A percentile compares a stretch with the other conserved stretches of the same genome.
phyloP scores from a whole-genome alignment of 305 asterid species.

The Ilex paraguariensis region DNA sequence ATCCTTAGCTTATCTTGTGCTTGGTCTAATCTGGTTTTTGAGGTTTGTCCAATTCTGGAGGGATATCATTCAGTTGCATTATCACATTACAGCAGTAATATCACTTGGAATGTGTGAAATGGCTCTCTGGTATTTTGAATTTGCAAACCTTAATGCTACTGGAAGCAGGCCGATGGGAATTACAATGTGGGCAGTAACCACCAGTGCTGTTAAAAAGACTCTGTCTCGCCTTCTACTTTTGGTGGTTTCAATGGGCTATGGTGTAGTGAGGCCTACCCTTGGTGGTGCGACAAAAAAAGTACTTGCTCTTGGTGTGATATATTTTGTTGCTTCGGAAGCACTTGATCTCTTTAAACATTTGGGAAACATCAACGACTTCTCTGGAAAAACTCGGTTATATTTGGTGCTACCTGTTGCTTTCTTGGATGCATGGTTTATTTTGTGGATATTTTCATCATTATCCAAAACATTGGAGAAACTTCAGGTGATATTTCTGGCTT shows the following conservation, averaged over 20 bases:
- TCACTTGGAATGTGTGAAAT: slow-evolving; percentile 89
- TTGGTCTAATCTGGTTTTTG: slow-evolving; percentile 88
- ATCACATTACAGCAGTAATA: slow-evolving; percentile 81
- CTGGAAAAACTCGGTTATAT: slow-evolving; percentile 85
- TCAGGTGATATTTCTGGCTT: slow-evolving; percentile 44
- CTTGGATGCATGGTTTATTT: slow-evolving; percentile 90
- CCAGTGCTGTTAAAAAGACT: slow-evolving; percentile 79
- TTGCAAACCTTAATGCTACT: slow-evolving; percentile 77
- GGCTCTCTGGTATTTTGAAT: slow-evolving; percentile 95
- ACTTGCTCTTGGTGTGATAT: slow-evolving; percentile 80
- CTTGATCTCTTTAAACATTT: slow-evolving; percentile 83
- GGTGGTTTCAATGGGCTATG: slow-evolving; percentile 94
- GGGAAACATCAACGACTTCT: slow-evolving; percentile 77
- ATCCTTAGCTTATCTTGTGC: slow-evolving; percentile 77
- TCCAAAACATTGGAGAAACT: slow-evolving; percentile 85
- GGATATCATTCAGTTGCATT: slow-evolving; percentile 85
- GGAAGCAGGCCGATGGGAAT: slow-evolving; percentile 87
- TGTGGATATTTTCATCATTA: slow-evolving; percentile 86
- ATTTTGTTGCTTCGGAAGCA: slow-evolving; percentile 78
- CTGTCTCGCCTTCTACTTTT: slow-evolving; percentile 71
- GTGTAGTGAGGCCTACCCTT: slow-evolving; percentile 92
- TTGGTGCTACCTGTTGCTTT: slow-evolving; percentile 82
- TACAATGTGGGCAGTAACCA: slow-evolving; percentile 92
- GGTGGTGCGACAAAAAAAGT: slow-evolving; percentile 92
- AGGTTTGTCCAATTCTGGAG: slow-evolving; percentile 88